Evolutionary conservation across 768 basidiomycete genomes (phyloP), one percentile per base, ranked within the genome.

Genomic region (Sarcodon sp.): DNA sequence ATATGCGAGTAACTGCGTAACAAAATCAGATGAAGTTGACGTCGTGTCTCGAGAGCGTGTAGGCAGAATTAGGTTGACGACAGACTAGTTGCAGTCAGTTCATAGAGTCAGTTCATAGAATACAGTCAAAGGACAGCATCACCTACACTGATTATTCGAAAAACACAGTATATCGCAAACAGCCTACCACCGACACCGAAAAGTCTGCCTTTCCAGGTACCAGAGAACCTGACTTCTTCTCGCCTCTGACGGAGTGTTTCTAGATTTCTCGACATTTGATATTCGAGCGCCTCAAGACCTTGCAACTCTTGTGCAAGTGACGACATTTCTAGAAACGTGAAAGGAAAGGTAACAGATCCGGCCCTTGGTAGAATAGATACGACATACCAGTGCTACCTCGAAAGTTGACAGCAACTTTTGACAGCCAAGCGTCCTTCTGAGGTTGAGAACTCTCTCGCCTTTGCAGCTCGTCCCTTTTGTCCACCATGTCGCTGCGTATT

Each of bases 111-210:
- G 16, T n/a, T 32, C 43, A 41, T 33, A 10, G 32, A 48, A 27
- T 27, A 27, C 21, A 27, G 21, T 27, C 21, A 48, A 48, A 44
- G 43, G 8, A 47, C 39, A 41, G n/a, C 9, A 11, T 47, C 27
- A 68, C 79, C 55, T 56, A 83, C 86, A 50, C 69, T 79, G 55
- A 79, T 51, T 36, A 79, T 71, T 45, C 86, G 73, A 33, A 77
- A 66, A 3, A 76, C 59, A 54, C 83, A 88, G 59, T 87, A 88
- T 3, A 76, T 49, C 9, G 80, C 81, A 58, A 87, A 86, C 6
- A 76, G 13, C 10, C 67, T 61, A 27, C 77, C 75, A 1, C 71
- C 62, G 45, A 69, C 53, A 48, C 67, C 69, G 53, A 72, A 63
- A 2, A 78, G 44, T 46, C 63, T 68, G 1, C 86, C 85, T 49